Evolutionary conservation across 2,329 filamentous ascomycete species (phyloP), one percentile per base, ranked within the genome.

Genomic region (Huntiella decipiens): DNA sequence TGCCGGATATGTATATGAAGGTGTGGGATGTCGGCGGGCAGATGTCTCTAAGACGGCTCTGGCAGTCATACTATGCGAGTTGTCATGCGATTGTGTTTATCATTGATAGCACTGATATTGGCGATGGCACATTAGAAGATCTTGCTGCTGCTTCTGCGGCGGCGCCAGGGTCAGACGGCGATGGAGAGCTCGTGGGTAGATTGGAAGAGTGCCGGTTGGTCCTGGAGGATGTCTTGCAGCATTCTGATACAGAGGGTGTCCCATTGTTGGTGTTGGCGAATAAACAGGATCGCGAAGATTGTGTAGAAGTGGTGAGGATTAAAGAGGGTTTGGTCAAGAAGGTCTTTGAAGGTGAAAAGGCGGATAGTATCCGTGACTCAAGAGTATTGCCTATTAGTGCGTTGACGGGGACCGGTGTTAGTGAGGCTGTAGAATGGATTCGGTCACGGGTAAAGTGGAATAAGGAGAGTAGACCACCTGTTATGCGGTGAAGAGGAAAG

Each of bases 1-100:
- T 96, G 17, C 81, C 85, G 12, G 85, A 94, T 61, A 88, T 95
- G 76, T 95, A 96, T 67, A 71, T 98, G 58, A 94, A 95, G 68
- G 82, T 98, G 56, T 96, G 91, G 91, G 91, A 98, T 59, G 85
- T 98, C 1, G 91, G 91, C 52, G 91, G 91, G 5, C 91, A 98
- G 63, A 77, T 91, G 57, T 81, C 75, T 22, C 73, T 98, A 58
- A 79, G 91, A 51, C 80, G 81, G 52, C 74, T 96, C 31, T 98
- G 91, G 91, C 85, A 94, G 61, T 85, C 79, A 61, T 98, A 98
- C 66, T 98, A 95, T 67, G 71, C 77, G 43, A 83, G 77, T 60
- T 93, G 86, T 57, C 91, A 98, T 61, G 91, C 91, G 53, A 94
- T 98, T 56, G 84, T 98, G 52, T 98, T 96, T 63, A 86, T 98